Conservation (phyloP, 345 rosid genomes). For the Syzygium aqueum region DNA sequence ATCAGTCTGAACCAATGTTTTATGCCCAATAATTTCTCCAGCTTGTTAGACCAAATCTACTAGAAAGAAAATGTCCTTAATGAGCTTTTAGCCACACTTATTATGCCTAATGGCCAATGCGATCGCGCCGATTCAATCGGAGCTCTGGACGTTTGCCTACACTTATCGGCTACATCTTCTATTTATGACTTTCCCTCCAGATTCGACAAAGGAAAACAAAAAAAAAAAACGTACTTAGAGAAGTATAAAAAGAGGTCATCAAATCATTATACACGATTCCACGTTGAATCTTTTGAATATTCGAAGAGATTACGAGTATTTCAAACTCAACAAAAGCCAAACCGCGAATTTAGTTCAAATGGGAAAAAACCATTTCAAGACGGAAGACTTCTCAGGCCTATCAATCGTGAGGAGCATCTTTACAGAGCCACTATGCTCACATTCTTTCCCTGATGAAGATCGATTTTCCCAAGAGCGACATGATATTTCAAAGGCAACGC, state of each 20-base stretch:
- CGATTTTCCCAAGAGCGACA: background rate
- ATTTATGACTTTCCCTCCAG: background rate
- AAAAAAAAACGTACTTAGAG: too few species aligned
- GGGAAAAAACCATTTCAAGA: too few species aligned
- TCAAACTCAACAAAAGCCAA: too few species aligned
- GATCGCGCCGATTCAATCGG: rapidly evolving
- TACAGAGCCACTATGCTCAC: background rate
- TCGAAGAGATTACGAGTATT: background rate
- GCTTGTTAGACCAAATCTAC: background rate
- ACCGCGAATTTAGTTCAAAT: too few species aligned
- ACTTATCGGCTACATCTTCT: background rate
- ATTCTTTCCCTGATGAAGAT: background rate
- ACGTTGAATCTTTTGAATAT: background rate
- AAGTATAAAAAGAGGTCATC: background rate
- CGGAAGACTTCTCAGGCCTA: background rate
- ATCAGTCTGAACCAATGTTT: background rate
- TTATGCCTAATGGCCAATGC: background rate
- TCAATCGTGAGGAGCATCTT: background rate
- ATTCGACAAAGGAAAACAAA: too few species aligned
- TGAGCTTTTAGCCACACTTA: background rate
- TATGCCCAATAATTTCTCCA: background rate
- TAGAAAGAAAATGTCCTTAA: background rate
- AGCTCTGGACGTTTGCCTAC: background rate
- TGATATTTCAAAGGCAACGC: background rate
- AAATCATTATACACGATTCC: background rate